phyloP scores from a whole-genome alignment of 805 yeast species.

The Monosporozyma aquatica region DNA sequence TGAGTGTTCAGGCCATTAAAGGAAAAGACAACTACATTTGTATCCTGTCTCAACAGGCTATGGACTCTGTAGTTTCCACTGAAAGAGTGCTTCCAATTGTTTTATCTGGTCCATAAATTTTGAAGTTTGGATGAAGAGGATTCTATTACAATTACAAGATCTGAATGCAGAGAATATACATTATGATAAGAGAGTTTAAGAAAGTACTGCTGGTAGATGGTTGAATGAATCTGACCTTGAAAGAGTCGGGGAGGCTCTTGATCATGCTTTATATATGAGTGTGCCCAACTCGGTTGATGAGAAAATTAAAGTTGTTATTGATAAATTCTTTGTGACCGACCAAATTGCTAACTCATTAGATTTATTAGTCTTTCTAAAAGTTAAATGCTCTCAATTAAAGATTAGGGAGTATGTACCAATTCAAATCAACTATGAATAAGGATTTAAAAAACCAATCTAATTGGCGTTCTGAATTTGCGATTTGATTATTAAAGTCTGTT shows the following conservation, averaged over 20 bases:
- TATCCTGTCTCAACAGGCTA: neutral
- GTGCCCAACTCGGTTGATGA: neutral
- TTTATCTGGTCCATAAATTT: neutral
- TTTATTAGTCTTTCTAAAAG: neutral
- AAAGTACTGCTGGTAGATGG: neutral
- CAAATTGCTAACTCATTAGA: neutral
- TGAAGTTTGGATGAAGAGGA: neutral
- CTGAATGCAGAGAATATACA: constrained; percentile 1
- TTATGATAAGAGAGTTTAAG: neutral
- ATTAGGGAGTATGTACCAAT: neutral
- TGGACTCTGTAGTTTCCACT: neutral
- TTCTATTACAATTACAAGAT: neutral
- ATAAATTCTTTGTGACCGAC: neutral
- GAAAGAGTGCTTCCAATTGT: neutral
- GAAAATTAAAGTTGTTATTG: neutral
- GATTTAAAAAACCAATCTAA: neutral
- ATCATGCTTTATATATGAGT: neutral
- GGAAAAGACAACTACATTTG: neutral
- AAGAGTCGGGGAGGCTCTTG: neutral
- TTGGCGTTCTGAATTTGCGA: too few species aligned
- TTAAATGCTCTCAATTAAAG: neutral
- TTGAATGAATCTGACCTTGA: neutral
- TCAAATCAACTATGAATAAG: neutral
- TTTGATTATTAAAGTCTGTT: too few species aligned
- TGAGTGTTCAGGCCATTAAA: neutral